Evolutionary conservation across 352 stramenopile genomes (phyloP).

Genomic region (Pythium pyrilobum): DNA sequence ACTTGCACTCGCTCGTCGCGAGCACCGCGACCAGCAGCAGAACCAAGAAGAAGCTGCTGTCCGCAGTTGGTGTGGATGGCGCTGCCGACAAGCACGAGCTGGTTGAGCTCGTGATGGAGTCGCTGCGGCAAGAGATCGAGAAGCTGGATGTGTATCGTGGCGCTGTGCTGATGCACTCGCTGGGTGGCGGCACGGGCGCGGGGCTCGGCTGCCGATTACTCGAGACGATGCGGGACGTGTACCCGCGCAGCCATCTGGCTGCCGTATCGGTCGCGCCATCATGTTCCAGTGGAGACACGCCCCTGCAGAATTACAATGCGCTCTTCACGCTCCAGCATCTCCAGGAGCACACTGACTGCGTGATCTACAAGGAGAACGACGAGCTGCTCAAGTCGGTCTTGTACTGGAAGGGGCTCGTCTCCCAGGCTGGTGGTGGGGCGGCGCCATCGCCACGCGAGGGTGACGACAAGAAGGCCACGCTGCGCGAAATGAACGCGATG

Average conservation of each 20-base stretch:
- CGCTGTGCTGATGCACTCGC: constrained; percentile 70
- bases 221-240: constrained; percentile 76
- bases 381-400: constrained; percentile 48
- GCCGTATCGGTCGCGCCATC: constrained; percentile 70
- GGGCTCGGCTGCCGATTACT: constrained; percentile 78
- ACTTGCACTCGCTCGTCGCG: background rate
- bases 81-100: constrained; percentile 39
- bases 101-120: constrained; percentile 69
- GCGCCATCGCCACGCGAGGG: background rate
- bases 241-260: constrained; percentile 63
- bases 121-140: constrained; percentile 68
- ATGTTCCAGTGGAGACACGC: constrained; percentile 50
- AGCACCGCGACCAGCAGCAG: background rate
- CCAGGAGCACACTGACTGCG: constrained; percentile 61
- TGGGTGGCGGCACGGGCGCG: constrained; percentile 77
- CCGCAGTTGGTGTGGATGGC: background rate
- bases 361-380: constrained; percentile 87
- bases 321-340: constrained; percentile 66
- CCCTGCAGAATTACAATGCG: constrained; percentile 86
- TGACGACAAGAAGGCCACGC: constrained; percentile 22
- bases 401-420: constrained; percentile 47
- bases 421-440: background rate
- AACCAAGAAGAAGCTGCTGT: constrained; percentile 1
- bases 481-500: constrained; percentile 59
- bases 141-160: constrained; percentile 61